Evolutionary conservation across 768 basidiomycete species (phyloP).

Genomic region (Lenzites betulinus): DNA sequence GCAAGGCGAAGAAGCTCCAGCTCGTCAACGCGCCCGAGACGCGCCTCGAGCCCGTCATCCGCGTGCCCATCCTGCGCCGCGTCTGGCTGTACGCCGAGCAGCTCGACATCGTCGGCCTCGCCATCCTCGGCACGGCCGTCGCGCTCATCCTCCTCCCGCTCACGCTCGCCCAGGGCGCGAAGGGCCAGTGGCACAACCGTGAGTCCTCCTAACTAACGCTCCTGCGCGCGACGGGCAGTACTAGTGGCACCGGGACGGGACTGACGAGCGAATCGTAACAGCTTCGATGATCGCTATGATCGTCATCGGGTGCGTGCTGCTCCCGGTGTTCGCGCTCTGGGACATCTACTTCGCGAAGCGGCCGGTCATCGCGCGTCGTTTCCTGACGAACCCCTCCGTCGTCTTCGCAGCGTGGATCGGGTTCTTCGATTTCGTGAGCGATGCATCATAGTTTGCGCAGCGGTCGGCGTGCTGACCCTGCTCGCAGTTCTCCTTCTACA

Average conservation of each 20-base stretch:
- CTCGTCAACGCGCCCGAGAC: constrained; percentile 49
- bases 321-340: constrained; percentile 34
- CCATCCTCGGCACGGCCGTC: constrained; percentile 33
- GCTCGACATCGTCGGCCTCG: constrained; percentile 34
- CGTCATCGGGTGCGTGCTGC: constrained; percentile 32
- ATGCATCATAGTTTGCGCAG: constrained; percentile 9
- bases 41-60: constrained; percentile 37
- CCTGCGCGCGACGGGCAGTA: constrained; percentile 6
- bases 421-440: constrained; percentile 30
- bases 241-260: too few relatives aligned
- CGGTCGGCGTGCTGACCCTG: constrained; percentile 9
- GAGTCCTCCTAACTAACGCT: constrained; percentile 28
- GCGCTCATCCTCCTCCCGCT: constrained; percentile 36
- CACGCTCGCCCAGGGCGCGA: constrained; percentile 29
- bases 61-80: constrained; percentile 42
- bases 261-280: background rate
- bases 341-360: constrained; percentile 36
- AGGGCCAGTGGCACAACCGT: constrained; percentile 32
- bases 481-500: constrained; percentile 58
- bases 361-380: constrained; percentile 38
- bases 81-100: constrained; percentile 30
- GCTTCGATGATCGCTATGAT: constrained; percentile 37
- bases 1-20: constrained; percentile 28
- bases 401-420: constrained; percentile 31
- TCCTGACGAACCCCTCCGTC: constrained; percentile 38